Evolutionary conservation across 768 basidiomycete genomes (phyloP).

Genomic region (Cyathus striatus): DNA sequence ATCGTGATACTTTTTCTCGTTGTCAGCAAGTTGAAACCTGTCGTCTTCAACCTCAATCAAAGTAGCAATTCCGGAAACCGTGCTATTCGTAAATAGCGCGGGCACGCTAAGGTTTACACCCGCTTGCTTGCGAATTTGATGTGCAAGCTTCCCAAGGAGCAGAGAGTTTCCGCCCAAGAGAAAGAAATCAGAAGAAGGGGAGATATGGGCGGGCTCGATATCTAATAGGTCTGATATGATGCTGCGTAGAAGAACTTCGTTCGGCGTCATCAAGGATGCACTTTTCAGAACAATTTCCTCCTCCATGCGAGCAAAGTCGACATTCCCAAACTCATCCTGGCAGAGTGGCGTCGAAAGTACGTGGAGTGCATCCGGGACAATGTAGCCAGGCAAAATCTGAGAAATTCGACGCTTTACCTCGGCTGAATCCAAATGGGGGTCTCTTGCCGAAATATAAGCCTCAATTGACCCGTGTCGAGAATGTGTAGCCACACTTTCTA

Average conservation of each 20-base stretch:
- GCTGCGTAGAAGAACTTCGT: conserved; percentile 27
- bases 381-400: conserved; percentile 29
- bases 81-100: conserved; percentile 35
- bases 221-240: conserved; percentile 27
- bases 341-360: conserved; percentile 20
- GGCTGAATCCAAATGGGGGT: conserved; percentile 10
- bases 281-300: conserved; percentile 12
- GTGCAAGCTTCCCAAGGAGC: conserved; percentile 38
- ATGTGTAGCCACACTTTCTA: conserved; percentile 30
- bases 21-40: conserved; percentile 1
- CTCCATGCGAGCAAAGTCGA: conserved; percentile 27
- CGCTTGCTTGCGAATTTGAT: conserved; percentile 33
- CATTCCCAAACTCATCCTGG: conserved; percentile 12
- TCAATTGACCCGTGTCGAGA: conserved; percentile 25
- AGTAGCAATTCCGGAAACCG: conserved; percentile 33
- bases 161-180: conserved; percentile 38
- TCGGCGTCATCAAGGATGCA: conserved; percentile 20
- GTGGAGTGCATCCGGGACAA: conserved; percentile 30
- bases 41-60: conserved; percentile 25
- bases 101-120: conserved; percentile 30
- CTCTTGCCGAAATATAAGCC: conserved; percentile 28
- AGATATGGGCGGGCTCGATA: conserved; percentile 23
- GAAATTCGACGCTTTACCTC: conserved; percentile 16
- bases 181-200: conserved; percentile 35
- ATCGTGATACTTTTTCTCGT: conserved; percentile 4